Evolutionary conservation across 495 filamentous ascomycete genomes (phyloP).

Genomic region (Gamarada debralockiae): DNA sequence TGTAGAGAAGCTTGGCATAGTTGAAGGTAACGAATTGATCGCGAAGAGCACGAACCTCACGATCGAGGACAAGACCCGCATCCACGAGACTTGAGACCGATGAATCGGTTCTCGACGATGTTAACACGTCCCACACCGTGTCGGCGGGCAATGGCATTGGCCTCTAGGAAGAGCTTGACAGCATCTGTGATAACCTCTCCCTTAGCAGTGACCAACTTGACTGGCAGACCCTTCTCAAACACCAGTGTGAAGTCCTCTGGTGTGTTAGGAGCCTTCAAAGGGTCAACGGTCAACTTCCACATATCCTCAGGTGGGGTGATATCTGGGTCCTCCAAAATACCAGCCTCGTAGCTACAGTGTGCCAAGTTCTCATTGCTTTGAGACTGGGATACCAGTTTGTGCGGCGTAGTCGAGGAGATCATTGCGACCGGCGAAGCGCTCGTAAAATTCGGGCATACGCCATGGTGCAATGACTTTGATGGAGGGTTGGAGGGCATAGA

Average conservation of each 20-base stretch:
- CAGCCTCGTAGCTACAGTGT: slow-evolving; percentile 89
- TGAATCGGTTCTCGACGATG: slow-evolving; percentile 89
- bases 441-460: slow-evolving; percentile 79
- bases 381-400: slow-evolving; percentile 76
- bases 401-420: slow-evolving; percentile 86
- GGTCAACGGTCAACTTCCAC: slow-evolving; percentile 82
- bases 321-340: slow-evolving; percentile 68
- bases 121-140: slow-evolving; percentile 86
- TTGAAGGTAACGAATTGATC: slow-evolving; percentile 78
- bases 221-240: slow-evolving; percentile 84
- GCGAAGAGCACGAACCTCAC: slow-evolving; percentile 77
- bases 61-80: slow-evolving; percentile 84
- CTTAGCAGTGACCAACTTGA: slow-evolving; percentile 61
- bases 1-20: slow-evolving; percentile 75
- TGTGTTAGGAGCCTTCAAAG: slow-evolving; percentile 68
- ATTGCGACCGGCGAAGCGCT: slow-evolving; percentile 76
- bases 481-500: slow-evolving; percentile 63
- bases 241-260: slow-evolving; percentile 72
- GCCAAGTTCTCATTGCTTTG: slow-evolving; percentile 83
- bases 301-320: slow-evolving; percentile 68
- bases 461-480: slow-evolving; percentile 90
- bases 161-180: slow-evolving; percentile 73
- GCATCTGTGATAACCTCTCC: slow-evolving; percentile 67
- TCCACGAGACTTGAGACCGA: slow-evolving; percentile 79
- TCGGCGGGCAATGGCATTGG: slow-evolving; percentile 72